Percentiles rank a stretch among this genome's conserved stretches.
These are phyloP conservation scores for Gossypium gossypioides DNA, from an alignment of 441 rosid genomes.

Conservation along the genomic window DNA sequence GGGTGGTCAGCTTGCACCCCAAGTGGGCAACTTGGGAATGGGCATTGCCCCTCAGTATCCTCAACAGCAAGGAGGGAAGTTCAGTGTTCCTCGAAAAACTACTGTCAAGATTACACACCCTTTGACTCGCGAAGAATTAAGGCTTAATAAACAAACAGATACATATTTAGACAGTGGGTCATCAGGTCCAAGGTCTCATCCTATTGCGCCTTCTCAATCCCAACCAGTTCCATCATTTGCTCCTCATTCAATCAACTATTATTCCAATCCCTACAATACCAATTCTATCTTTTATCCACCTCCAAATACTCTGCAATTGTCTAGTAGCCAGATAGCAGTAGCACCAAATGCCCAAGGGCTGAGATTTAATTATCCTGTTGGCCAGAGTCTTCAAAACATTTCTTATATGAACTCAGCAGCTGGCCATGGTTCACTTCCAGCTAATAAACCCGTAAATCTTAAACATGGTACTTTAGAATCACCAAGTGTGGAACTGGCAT, in stretches of 20 bases:
- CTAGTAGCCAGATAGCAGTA: conserved; percentile 44
- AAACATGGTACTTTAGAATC: conserved; percentile 33
- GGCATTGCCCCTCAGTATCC: conserved; percentile 52
- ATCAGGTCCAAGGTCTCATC: conserved; percentile 49
- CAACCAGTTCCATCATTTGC: conserved; percentile 56
- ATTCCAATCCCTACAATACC: conserved; percentile 34
- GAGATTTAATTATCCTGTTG: conserved; percentile 44
- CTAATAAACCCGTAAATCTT: conserved; percentile 31
- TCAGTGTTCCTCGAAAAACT: neutral
- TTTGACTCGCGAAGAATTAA: conserved; percentile 81
- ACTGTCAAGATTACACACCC: conserved; percentile 50
- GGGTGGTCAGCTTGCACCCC: conserved; percentile 59
- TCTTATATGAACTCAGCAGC: conserved; percentile 40
- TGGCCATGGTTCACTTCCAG: conserved; percentile 27
- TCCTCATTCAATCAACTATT: conserved; percentile 46
- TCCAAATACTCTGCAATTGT: conserved; percentile 40
- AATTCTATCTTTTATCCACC: conserved; percentile 38
- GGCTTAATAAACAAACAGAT: conserved; percentile 68
- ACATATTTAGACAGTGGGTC: conserved; percentile 46
- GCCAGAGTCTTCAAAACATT: conserved; percentile 55
- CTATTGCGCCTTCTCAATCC: conserved; percentile 51
- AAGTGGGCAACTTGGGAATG: conserved; percentile 60
- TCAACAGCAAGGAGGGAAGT: conserved; percentile 70
- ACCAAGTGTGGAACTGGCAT: conserved; percentile 30
- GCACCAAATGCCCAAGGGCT: conserved; percentile 53